A percentile compares a stretch with the other conserved stretches of the same genome.
phyloP scores from a whole-genome alignment of 495 filamentous ascomycete species.

The Aspergillus asperescens region DNA sequence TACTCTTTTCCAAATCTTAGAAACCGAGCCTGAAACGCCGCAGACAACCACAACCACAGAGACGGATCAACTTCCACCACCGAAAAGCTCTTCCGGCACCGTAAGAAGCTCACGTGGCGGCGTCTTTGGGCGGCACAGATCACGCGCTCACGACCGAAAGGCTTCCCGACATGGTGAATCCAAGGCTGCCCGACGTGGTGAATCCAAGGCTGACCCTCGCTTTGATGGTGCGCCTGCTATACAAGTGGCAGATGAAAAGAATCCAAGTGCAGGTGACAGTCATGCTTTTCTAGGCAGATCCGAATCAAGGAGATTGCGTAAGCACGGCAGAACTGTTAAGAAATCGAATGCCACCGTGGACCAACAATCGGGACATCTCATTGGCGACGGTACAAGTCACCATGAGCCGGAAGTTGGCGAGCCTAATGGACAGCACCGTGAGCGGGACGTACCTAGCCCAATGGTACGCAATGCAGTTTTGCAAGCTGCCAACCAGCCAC shows the following conservation, averaged over 20 bases:
- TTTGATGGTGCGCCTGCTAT: constrained; percentile 39
- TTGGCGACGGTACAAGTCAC: constrained; percentile 13
- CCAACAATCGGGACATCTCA: constrained; percentile 5
- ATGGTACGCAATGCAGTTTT: constrained; percentile 43
- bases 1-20: constrained; percentile 62
- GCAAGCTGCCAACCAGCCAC: constrained; percentile 28
- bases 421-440: constrained; percentile 7
- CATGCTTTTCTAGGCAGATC: constrained; percentile 26
- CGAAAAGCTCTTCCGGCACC: constrained; percentile 66
- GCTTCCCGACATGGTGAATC: constrained; percentile 15
- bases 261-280: constrained; percentile 17
- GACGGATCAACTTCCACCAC: constrained; percentile 43
- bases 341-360: constrained; percentile 16
- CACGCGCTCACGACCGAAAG: constrained; percentile 29
- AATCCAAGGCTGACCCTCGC: constrained; percentile 3
- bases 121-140: constrained; percentile 59
- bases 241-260: constrained; percentile 45
- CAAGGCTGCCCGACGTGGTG: constrained; percentile 13
- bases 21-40: constrained; percentile 27
- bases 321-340: constrained; percentile 36
- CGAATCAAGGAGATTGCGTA: constrained; percentile 45
- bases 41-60: constrained; percentile 18
- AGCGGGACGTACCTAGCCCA: constrained; percentile 12
- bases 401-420: not conserved
- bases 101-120: constrained; percentile 68